These are phyloP conservation scores for Globisporangium canariense DNA, from an alignment of 352 stramenopile genomes.

Conservation along the genomic window DNA sequence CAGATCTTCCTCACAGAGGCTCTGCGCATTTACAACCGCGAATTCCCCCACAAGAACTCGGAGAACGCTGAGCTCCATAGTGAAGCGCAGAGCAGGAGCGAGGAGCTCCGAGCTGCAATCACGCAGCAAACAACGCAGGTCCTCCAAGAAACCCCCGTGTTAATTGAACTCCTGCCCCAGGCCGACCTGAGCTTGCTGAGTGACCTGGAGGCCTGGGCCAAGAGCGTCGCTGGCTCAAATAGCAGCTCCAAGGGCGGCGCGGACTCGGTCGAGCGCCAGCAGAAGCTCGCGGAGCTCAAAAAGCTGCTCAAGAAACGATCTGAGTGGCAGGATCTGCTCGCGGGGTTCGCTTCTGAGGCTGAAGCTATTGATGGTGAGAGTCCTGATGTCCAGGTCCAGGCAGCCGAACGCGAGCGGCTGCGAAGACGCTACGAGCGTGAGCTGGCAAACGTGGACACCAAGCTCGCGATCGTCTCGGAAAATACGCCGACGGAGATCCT, in stretches of 20 bases:
- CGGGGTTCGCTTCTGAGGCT: constrained; percentile 12
- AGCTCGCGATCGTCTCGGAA: constrained; percentile 47
- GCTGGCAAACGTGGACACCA: constrained; percentile 53
- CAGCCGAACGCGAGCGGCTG: constrained; percentile 29
- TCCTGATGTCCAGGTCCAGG: constrained; percentile 2
- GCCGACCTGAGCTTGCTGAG: constrained; percentile 26
- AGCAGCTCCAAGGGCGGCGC: neutral
- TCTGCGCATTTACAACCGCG: constrained; percentile 28
- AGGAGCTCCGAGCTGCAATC: constrained; percentile 23
- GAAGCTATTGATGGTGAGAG: neutral
- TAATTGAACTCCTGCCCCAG: constrained; percentile 36
- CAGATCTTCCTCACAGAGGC: constrained; percentile 45
- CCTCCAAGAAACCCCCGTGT: constrained; percentile 24
- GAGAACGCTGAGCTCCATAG: neutral
- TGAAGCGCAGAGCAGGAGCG: neutral
- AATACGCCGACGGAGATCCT: constrained; percentile 48
- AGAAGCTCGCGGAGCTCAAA: constrained; percentile 45
- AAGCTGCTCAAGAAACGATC: constrained; percentile 58
- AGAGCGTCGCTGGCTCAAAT: constrained; percentile 19
- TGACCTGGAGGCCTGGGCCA: constrained; percentile 39
- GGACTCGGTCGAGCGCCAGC: constrained; percentile 23
- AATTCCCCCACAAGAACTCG: constrained; percentile 22
- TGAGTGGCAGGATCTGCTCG: constrained; percentile 32
- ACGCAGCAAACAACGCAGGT: constrained; percentile 27
- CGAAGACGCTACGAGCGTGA: constrained; percentile 52